Conservation (phyloP, 345 rosid species). For the Populus nigra region DNA sequence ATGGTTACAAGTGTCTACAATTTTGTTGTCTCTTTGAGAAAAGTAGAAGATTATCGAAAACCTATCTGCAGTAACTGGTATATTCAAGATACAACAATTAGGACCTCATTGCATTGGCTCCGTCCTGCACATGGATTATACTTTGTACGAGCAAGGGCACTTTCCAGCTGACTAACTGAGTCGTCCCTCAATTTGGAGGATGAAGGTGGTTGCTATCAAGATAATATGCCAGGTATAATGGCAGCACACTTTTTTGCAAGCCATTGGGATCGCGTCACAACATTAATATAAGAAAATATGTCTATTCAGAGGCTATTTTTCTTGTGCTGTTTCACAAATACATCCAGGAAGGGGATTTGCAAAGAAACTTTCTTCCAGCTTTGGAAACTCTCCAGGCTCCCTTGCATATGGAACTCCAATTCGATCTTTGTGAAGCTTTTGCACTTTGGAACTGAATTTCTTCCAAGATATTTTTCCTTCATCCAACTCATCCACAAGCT, state of each 20-base stretch:
- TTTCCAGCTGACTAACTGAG: constrained; percentile 15
- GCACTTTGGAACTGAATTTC: constrained; percentile 76
- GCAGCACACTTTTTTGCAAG: constrained; percentile 9
- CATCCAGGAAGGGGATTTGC: constrained; percentile 94
- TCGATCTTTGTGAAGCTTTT: constrained; percentile 70
- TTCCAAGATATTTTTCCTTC: constrained; percentile 78
- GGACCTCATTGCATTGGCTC: background rate
- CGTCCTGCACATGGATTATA: background rate
- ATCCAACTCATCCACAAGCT: constrained; percentile 73
- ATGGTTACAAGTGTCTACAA: no score
- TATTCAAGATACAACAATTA: background rate
- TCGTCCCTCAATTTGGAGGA: constrained; percentile 2
- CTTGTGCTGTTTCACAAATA: constrained; percentile 47
- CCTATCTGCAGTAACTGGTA: background rate
- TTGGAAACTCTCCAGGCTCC: constrained; percentile 77
- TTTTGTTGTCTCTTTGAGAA: no score
- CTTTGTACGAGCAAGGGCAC: background rate
- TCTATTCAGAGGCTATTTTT: background rate
- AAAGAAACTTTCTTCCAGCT: constrained; percentile 85
- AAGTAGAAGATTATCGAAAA: background rate
- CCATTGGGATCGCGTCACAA: constrained; percentile 4
- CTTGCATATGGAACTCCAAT: constrained; percentile 70
- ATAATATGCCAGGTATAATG: constrained; percentile 1
- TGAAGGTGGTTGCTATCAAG: background rate
- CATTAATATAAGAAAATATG: background rate